Conservation (phyloP, 2,329 filamentous ascomycete species). For the Calonectria pauciramosa region DNA sequence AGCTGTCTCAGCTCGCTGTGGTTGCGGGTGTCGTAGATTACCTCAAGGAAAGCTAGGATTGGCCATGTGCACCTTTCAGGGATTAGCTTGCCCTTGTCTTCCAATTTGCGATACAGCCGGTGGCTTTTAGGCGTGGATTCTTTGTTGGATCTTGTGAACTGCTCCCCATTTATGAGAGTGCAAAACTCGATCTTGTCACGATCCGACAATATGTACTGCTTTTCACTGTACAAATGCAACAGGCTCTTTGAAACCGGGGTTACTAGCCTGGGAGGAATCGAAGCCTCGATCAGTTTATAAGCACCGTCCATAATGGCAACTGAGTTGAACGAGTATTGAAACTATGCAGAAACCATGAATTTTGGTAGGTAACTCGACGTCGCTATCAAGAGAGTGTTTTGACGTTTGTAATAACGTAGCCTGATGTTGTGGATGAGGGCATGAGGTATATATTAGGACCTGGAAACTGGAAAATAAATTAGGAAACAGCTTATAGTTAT, state of each 20-base stretch:
- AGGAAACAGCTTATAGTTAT: neutral
- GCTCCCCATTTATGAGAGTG: neutral
- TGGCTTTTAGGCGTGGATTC: neutral
- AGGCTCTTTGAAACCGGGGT: neutral
- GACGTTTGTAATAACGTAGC: neutral
- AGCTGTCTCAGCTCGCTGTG: neutral
- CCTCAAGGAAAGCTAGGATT: neutral
- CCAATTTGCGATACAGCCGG: neutral
- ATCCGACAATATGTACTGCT: neutral
- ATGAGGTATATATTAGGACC: neutral
- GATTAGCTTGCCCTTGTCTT: neutral
- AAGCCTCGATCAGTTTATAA: neutral
- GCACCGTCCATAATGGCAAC: neutral
- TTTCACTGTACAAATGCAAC: neutral
- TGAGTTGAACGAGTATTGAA: neutral
- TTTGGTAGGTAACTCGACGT: neutral
- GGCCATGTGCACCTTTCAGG: neutral
- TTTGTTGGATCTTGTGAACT: neutral
- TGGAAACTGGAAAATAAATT: neutral
- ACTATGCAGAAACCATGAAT: neutral
- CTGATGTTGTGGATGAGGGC: neutral
- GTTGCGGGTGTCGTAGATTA: neutral
- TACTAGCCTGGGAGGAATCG: neutral
- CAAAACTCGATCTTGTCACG: neutral
- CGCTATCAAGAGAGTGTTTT: neutral